Evolutionary conservation across 805 yeast genomes (phyloP).

Genomic region (Teunomyces barrocoloradensis): DNA sequence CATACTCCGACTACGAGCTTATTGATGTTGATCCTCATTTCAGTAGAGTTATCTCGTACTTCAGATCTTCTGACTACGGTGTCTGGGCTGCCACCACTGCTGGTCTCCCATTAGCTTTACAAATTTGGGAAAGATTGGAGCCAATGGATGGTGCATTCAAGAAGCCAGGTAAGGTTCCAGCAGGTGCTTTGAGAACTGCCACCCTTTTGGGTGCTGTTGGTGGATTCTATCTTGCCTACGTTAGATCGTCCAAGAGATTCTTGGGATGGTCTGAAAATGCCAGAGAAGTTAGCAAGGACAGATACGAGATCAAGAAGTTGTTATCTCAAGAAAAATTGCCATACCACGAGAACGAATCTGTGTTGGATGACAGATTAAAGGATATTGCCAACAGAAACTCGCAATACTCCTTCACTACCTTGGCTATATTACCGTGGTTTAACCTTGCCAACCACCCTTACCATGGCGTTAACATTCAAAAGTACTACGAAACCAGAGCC

Average conservation of each 20-base stretch:
- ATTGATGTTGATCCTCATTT: constrained; percentile 83
- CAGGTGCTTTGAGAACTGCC: constrained; percentile 56
- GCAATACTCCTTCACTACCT: constrained; percentile 59
- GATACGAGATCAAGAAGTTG: constrained; percentile 67
- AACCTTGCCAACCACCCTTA: constrained; percentile 77
- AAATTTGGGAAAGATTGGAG: constrained; percentile 43
- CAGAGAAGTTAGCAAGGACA: constrained; percentile 67
- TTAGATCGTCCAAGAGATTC: constrained; percentile 65
- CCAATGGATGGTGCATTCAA: constrained; percentile 42
- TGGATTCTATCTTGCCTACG: constrained; percentile 73
- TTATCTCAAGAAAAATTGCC: constrained; percentile 66
- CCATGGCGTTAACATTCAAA: constrained; percentile 67
- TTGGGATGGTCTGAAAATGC: constrained; percentile 75
- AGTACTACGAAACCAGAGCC: constrained; percentile 46
- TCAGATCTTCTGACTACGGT: constrained; percentile 65
- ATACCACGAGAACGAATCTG: constrained; percentile 56
- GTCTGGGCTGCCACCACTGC: constrained; percentile 44
- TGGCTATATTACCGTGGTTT: constrained; percentile 76
- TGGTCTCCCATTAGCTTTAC: constrained; percentile 41
- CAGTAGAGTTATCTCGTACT: constrained; percentile 65
- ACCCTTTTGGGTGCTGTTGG: constrained; percentile 63
- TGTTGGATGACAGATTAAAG: constrained; percentile 64
- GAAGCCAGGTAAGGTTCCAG: constrained; percentile 51
- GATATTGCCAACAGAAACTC: constrained; percentile 77
- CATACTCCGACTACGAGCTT: constrained; percentile 39